Percentiles rank a stretch among this genome's conserved stretches.
Conservation (phyloP, 139 green algal species). For the Picocystis salinarum region DNA sequence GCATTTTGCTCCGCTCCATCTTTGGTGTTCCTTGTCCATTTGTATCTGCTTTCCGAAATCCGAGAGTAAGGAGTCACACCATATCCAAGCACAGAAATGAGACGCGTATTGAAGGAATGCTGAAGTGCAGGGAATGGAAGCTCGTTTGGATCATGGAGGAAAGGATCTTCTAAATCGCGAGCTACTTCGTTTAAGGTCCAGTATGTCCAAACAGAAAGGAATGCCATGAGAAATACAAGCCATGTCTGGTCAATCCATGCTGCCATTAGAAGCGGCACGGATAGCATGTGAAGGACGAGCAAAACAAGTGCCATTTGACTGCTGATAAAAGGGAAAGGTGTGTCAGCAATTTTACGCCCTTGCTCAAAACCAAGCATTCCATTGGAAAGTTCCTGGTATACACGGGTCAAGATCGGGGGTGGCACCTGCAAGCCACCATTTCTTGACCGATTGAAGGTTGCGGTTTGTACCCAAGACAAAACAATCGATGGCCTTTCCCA, state of each 20-base stretch:
- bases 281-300: conserved; percentile 21
- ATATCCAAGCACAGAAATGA: neutral
- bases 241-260: conserved; percentile 10
- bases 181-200: conserved; percentile 30
- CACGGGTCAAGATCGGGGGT: conserved; percentile 6
- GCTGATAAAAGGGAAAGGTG: conserved; percentile 45
- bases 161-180: conserved; percentile 32
- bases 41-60: too few species aligned
- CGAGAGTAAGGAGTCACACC: too few species aligned
- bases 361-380: conserved; percentile 16
- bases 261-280: conserved; percentile 20
- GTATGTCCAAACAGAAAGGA: conserved; percentile 18
- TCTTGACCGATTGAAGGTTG: neutral
- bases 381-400: conserved; percentile 3
- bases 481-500: conserved; percentile 9
- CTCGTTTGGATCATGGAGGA: conserved; percentile 24
- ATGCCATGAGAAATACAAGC: conserved; percentile 12
- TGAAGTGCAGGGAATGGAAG: neutral
- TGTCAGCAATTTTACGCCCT: conserved; percentile 25
- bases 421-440: conserved; percentile 16
- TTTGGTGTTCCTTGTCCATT: too few species aligned
- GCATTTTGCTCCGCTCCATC: too few species aligned
- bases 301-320: conserved; percentile 30
- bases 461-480: conserved; percentile 12
- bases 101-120: neutral